phyloP scores from a whole-genome alignment of 306 rosid species.

The Cucurbita argyrosperma region DNA sequence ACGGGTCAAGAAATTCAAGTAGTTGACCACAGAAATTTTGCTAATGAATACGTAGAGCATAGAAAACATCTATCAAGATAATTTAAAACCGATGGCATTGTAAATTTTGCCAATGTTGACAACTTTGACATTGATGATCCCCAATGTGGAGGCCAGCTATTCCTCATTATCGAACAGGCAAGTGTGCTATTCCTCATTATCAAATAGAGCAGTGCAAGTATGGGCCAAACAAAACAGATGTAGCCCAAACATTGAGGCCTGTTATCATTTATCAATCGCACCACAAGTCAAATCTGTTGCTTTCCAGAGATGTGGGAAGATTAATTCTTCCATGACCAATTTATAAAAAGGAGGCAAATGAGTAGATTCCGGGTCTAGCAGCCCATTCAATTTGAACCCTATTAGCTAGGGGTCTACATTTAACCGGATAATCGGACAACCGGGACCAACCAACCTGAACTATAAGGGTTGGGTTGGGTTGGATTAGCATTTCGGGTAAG shows the following conservation, averaged over 20 bases:
- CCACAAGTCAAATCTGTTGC: background rate
- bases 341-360: background rate
- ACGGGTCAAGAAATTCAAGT: background rate
- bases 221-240: background rate
- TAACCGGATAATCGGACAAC: too few relatives aligned
- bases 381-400: constrained; percentile 91
- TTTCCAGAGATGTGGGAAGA: background rate
- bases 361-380: constrained; percentile 27
- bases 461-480: too few relatives aligned
- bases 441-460: too few relatives aligned
- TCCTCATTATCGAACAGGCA: background rate
- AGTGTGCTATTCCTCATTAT: background rate
- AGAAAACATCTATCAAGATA: background rate
- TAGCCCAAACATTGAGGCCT: background rate
- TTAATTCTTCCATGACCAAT: background rate
- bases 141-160: background rate
- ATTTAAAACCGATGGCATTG: too few relatives aligned
- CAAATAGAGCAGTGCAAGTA: background rate
- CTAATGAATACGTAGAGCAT: background rate
- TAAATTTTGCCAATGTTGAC: background rate
- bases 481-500: too few relatives aligned
- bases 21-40: background rate
- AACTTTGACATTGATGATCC: background rate
- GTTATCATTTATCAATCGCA: background rate
- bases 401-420: constrained; percentile 13